Evolutionary conservation across 192 early-diverging fungal species (phyloP).

Genomic region (Thamnidium elegans): DNA sequence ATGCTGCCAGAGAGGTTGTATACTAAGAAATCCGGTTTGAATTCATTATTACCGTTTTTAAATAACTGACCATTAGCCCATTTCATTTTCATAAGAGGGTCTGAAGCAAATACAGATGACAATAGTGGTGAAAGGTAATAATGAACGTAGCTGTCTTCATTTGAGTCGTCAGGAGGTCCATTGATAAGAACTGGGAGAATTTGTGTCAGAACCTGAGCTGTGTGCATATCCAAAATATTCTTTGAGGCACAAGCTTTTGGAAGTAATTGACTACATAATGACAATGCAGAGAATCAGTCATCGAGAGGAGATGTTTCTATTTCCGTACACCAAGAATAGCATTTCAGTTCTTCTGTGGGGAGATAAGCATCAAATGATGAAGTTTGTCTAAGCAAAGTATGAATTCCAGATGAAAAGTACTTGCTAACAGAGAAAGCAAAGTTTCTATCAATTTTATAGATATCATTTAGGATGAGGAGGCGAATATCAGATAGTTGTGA

Average conservation of each 20-base stretch:
- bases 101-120: constrained; percentile 9
- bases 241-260: not conserved
- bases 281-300: constrained; percentile 1
- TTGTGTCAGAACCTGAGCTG: constrained; percentile 14
- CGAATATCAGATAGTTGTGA: constrained; percentile 8
- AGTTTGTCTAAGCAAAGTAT: not conserved
- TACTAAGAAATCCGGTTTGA: constrained; percentile 13
- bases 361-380: constrained; percentile 7
- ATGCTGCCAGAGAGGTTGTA: constrained; percentile 10
- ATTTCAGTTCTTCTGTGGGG: constrained; percentile 5
- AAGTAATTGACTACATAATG: constrained; percentile 11
- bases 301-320: constrained; percentile 5
- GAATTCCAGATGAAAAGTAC: constrained; percentile 3
- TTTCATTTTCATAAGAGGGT: constrained; percentile 8
- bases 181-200: constrained; percentile 11
- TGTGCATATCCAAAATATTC: constrained; percentile 13
- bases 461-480: constrained; percentile 14
- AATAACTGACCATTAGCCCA: constrained; percentile 12
- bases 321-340: not conserved
- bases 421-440: constrained; percentile 11
- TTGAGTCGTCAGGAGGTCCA: constrained; percentile 10
- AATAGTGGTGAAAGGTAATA: constrained; percentile 6
- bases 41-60: not conserved
- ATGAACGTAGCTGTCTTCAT: constrained; percentile 9
- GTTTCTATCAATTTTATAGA: constrained; percentile 15